Evolutionary conservation across 2,329 filamentous ascomycete genomes (phyloP), one percentile per base, ranked within the genome.

Genomic region (Didymella pinodella): DNA sequence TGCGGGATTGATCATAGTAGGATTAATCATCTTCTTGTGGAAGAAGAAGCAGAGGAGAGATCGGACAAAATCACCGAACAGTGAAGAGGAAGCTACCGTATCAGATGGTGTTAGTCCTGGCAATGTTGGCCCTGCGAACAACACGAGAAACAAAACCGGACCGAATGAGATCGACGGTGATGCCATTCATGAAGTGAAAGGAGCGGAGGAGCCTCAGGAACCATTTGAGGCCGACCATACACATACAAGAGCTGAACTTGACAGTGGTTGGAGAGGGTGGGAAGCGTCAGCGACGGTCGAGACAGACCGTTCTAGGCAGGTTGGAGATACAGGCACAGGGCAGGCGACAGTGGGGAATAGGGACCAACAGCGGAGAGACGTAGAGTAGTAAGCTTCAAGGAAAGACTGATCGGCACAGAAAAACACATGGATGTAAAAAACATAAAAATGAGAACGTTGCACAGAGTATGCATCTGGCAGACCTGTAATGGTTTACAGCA

Each of bases 191-290:
- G 41, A 44, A 25, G 25, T 28, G 41, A 14, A 44, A 8, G 41
- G 25, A n/a, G 41, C 41, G 14, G 3, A 25, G 4, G 41, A 44
- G 28, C 41, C 41, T 4, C 44, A 46, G n/a, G 31, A 46, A 10
- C n/a, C 28, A 3, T 31, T n/a, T 46, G 44, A 46, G 20, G 44
- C 25, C 10, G 41, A 44, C 10, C 41, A 44, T 8, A 44, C 41
- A 7, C 41, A 44, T 28, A 44, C 31, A 16, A 36, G 31, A 20
- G 31, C 41, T 11, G 50, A 45, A 10, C 16, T 53, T n/a, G 40
- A 53, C 8, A 36, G 29, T 29, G 49, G 26, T 2, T 51, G 38
- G 48, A 44, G 16, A 5, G 48, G 40, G 4, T 54, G 51, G 32
- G 44, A 48, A 43, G 45, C 38, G 28, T 16, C 45, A 0, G 45